Conservation (phyloP, 73 alveolate genomes). For the Vitrella brassicaformis region DNA sequence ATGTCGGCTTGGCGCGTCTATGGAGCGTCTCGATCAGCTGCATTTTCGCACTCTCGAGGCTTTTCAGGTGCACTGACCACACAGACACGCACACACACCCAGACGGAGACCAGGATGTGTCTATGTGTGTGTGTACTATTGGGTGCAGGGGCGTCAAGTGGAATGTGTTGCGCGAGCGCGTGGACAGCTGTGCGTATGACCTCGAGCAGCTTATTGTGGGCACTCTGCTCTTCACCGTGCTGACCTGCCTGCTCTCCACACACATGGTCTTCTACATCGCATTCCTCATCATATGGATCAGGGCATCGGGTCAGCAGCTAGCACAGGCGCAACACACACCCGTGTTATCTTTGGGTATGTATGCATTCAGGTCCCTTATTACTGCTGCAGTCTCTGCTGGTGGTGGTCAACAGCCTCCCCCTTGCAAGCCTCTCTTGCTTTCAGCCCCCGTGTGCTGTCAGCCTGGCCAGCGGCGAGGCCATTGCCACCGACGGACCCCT, state of each 20-base stretch:
- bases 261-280: neutral
- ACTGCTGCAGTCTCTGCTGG: too few species aligned
- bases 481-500: too few species aligned
- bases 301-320: too few species aligned
- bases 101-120: neutral
- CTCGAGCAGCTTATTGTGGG: neutral
- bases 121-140: neutral
- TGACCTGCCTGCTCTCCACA: neutral
- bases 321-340: too few species aligned
- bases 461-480: too few species aligned
- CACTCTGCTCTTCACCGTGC: neutral
- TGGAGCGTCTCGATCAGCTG: neutral
- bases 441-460: too few species aligned
- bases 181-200: neutral
- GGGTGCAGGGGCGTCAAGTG: neutral
- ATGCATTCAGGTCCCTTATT: too few species aligned
- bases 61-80: neutral
- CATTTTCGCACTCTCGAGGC: neutral
- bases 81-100: too few species aligned
- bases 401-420: too few species aligned
- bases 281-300: neutral
- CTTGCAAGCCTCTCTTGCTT: too few species aligned
- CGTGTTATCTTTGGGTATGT: too few species aligned
- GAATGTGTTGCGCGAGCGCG: neutral
- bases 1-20: neutral